Conservation (phyloP, 495 filamentous ascomycete genomes). For the Podospora appendiculata region DNA sequence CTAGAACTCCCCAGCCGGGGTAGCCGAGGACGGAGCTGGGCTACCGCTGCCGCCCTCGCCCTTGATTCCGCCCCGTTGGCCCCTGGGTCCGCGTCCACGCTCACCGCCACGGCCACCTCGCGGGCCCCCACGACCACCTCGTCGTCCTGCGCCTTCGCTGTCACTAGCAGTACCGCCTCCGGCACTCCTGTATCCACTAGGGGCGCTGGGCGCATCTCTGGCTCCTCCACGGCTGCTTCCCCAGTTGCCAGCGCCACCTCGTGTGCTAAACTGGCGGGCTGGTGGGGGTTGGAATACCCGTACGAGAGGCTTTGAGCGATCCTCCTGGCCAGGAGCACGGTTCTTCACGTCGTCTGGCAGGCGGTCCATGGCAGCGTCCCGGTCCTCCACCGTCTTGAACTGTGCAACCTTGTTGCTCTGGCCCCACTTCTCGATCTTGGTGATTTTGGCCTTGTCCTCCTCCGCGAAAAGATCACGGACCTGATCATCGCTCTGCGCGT, state of each 20-base stretch:
- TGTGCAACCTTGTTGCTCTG: slow-evolving; percentile 71
- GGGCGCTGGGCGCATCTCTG: slow-evolving; percentile 28
- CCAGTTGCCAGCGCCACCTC: slow-evolving; percentile 66
- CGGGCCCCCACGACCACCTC: slow-evolving; percentile 54
- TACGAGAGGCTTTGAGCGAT: slow-evolving; percentile 66
- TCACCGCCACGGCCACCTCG: slow-evolving; percentile 40
- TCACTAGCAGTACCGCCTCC: slow-evolving; percentile 62
- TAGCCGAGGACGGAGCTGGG: slow-evolving; percentile 43
- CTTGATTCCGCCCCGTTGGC: slow-evolving; percentile 53
- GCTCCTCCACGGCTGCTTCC: slow-evolving; percentile 54
- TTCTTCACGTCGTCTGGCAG: slow-evolving; percentile 69
- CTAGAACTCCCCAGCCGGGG: slow-evolving; percentile 39
- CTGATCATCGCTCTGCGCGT: slow-evolving; percentile 67
- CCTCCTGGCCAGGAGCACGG: slow-evolving; percentile 42
- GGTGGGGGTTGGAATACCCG: slow-evolving; percentile 69
- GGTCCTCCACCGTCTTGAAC: slow-evolving; percentile 69
- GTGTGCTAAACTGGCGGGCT: slow-evolving; percentile 38
- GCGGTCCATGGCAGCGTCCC: slow-evolving; percentile 63
- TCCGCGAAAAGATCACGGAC: slow-evolving; percentile 71
- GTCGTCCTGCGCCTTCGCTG: slow-evolving; percentile 60
- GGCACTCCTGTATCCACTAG: slow-evolving; percentile 66
- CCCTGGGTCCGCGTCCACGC: slow-evolving; percentile 47
- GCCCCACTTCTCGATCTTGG: slow-evolving; percentile 68
- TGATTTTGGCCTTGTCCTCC: slow-evolving; percentile 71
- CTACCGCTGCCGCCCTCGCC: slow-evolving; percentile 43